Conservation (phyloP, 371 early-diverging fungal species). For the Coemansia sp. region DNA sequence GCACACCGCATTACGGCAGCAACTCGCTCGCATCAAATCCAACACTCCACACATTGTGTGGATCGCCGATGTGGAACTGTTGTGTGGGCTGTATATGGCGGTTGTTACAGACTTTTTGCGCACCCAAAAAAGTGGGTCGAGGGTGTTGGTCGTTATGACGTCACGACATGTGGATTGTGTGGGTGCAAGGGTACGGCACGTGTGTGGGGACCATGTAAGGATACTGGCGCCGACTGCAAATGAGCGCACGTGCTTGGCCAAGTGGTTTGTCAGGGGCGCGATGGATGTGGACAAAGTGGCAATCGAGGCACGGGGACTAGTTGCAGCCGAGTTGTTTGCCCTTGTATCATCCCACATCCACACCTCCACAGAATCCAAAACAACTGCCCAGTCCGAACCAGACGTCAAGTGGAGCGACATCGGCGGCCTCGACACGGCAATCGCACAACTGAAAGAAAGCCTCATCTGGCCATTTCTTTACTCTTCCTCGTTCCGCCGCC, state of each 20-base stretch:
- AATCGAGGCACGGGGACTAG: constrained; percentile 14
- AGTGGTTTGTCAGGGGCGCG: constrained; percentile 10
- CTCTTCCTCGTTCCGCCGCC: constrained; percentile 59
- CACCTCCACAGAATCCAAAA: too few species aligned
- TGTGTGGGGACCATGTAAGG: constrained; percentile 33
- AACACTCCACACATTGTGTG: constrained; percentile 18
- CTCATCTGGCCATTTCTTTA: constrained; percentile 87
- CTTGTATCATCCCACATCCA: not conserved
- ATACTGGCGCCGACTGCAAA: constrained; percentile 14
- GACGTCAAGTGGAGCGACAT: constrained; percentile 79
- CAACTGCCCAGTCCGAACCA: not conserved
- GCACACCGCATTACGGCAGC: constrained; percentile 20
- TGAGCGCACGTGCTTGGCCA: constrained; percentile 19
- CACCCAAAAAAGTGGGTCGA: not conserved
- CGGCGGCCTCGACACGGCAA: constrained; percentile 90
- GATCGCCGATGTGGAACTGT: constrained; percentile 38
- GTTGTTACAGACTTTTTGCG: constrained; percentile 35
- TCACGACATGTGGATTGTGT: constrained; percentile 21
- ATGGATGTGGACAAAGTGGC: not conserved
- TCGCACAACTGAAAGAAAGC: constrained; percentile 82
- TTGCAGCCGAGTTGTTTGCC: constrained; percentile 23
- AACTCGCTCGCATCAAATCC: not conserved
- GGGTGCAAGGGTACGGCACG: not conserved
- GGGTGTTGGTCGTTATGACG: constrained; percentile 18
- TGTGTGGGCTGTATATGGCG: constrained; percentile 19